Base-by-base conservation (phyloP, 2,329 filamentous ascomycete genomes). In the Dactylellina haptotyla region DNA sequence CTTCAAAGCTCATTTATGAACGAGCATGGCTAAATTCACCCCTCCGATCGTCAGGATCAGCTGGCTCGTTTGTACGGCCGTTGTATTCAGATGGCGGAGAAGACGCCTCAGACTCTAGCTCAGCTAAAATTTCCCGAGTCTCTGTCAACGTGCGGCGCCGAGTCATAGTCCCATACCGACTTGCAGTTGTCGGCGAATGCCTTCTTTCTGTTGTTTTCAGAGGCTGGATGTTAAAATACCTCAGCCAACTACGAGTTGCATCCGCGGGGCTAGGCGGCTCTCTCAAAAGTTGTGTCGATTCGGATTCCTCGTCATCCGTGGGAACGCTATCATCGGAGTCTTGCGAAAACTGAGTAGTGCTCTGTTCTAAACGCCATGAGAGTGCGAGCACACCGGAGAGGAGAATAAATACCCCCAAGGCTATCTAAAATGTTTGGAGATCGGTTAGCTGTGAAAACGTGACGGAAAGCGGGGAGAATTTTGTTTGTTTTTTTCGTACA, bases 381-480 rank as follows among this genome's bases (percentile, higher is more conserved):
- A 99, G 84, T 41, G 93, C 93, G 14, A 98, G 84, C 1, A 99
- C 95, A 45, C 95, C 95, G 0, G 88, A 88, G 0, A 99, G 86
- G 16, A 99, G 84, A 59, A 99, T 90, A 30, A 88, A 84, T 0
- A 94, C 98, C 9, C 95, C 95, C 1, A 99, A 81, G 0, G 93
- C 87, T 75, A 98, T 96, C 67, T 85, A 79, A 43, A 41, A 37
- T 30, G 12, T 14, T 14, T 61, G 6, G 48, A 39, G 26, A 5
- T 3, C 16, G 20, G 43, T 16, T 43, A 41, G 23, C 2, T 58
- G 12, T 8, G 12, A 16, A 23, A 14, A 39, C 2, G 20, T 16
- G 2, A 16, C 10, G 3, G 10, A 32, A 4, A 20, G 14, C 30
- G 41, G 28, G 41, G 39, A 10, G 26, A 26, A n/a, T n/a, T n/a